A percentile compares a stretch with the other conserved stretches of the same genome.
Evolutionary conservation across 306 rosid genomes (phyloP).

Genomic region (Fragaria ananassa): DNA sequence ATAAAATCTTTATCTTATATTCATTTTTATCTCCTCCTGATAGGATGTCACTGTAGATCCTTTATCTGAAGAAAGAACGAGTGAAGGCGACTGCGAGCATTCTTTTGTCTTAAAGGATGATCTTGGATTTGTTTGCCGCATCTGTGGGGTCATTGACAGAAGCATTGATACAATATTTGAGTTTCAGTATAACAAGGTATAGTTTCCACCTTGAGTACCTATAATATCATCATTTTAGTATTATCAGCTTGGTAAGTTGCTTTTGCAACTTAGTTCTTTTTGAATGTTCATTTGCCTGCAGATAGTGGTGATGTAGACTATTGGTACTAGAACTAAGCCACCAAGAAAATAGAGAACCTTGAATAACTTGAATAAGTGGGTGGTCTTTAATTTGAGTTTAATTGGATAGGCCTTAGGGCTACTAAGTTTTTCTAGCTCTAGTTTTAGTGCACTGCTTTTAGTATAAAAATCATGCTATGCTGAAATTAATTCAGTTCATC

Average conservation of each 20-base stretch:
- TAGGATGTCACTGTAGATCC: conserved; percentile 57
- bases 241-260: conserved; percentile 7
- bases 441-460: neutral
- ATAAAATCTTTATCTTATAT: neutral
- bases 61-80: conserved; percentile 35
- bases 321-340: neutral
- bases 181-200: conserved; percentile 69
- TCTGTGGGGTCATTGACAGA: conserved; percentile 75
- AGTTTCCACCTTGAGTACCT: conserved; percentile 7
- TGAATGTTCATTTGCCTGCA: neutral
- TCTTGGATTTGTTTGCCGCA: conserved; percentile 84
- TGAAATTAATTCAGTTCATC: neutral
- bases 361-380: neutral
- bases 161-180: conserved; percentile 82
- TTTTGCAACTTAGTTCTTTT: neutral
- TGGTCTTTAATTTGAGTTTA: neutral
- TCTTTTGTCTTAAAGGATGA: conserved; percentile 87
- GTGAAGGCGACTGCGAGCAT: conserved; percentile 74
- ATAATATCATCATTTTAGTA: neutral
- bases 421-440: neutral
- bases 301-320: neutral
- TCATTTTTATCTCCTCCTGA: conserved; percentile 6
- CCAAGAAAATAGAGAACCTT: neutral
- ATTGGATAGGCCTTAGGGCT: neutral
- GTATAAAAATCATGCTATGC: neutral